Percentiles rank a stretch among this genome's conserved stretches.
These are phyloP conservation scores for Tuber brumale DNA, from an alignment of 495 filamentous ascomycete species.

Conservation along the genomic window DNA sequence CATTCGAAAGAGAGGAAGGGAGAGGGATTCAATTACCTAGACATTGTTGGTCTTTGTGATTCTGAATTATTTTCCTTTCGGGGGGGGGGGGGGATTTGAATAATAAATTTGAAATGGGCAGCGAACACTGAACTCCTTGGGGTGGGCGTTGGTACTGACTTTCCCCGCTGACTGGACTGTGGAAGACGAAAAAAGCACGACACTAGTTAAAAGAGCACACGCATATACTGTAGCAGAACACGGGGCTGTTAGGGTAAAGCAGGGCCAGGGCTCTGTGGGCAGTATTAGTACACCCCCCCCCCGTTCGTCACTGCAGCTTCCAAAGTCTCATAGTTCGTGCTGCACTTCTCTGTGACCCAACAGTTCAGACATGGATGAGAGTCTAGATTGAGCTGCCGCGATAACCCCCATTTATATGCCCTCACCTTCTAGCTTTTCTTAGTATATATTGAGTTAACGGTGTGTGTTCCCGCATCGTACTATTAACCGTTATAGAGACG, in stretches of 20 bases:
- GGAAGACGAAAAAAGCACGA: slow-evolving; percentile 27
- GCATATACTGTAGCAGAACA: slow-evolving; percentile 35
- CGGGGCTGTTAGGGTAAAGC: slow-evolving; percentile 28
- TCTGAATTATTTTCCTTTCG: slow-evolving; percentile 16
- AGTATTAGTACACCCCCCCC: slow-evolving; percentile 21
- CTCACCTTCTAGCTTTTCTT: background rate
- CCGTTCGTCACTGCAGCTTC: slow-evolving; percentile 32
- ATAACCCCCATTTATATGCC: slow-evolving; percentile 33
- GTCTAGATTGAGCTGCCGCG: slow-evolving; percentile 40
- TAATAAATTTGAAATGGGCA: slow-evolving; percentile 35
- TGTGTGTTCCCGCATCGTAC: slow-evolving; percentile 22
- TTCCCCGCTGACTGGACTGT: slow-evolving; percentile 9
- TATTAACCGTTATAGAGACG: slow-evolving; percentile 35
- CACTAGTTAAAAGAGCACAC: slow-evolving; percentile 39
- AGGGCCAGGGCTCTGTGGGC: slow-evolving; percentile 26
- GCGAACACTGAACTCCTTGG: slow-evolving; percentile 19
- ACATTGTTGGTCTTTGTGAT: slow-evolving; percentile 16
- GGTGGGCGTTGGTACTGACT: slow-evolving; percentile 34
- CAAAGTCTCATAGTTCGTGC: slow-evolving; percentile 32
- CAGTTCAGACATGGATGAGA: slow-evolving; percentile 34
- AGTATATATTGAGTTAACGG: slow-evolving; percentile 16
- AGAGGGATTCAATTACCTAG: slow-evolving; percentile 28
- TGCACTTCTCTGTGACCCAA: slow-evolving; percentile 35
- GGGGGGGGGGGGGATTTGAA: slow-evolving; percentile 21
- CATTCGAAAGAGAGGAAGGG: slow-evolving; percentile 15